Conservation (phyloP, 169 alveolate species). For the Babesia ovis region DNA sequence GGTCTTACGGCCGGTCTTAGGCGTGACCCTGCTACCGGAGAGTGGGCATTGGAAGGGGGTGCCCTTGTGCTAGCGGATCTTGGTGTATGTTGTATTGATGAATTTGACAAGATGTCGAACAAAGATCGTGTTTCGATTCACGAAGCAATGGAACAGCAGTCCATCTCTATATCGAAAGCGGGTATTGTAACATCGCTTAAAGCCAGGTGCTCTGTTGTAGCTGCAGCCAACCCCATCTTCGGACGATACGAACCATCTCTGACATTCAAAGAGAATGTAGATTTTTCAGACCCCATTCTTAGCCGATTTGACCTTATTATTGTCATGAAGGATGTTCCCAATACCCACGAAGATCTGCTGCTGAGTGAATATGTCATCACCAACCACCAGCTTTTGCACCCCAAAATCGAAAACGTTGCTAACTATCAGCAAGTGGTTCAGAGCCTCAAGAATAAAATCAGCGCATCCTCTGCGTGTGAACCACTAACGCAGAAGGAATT, state of each 20-base stretch:
- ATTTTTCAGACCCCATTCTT: slow-evolving; percentile 97
- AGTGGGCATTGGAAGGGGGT: slow-evolving; percentile 99
- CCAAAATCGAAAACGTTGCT: slow-evolving; percentile 79
- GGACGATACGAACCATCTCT: slow-evolving; percentile 95
- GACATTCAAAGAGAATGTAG: slow-evolving; percentile 98
- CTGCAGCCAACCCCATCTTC: slow-evolving; percentile 99
- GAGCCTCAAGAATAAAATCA: slow-evolving; percentile 69
- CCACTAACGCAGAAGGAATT: slow-evolving; percentile 91
- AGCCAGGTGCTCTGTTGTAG: slow-evolving; percentile 99
- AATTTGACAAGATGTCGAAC: slow-evolving; percentile 99
- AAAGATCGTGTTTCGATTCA: slow-evolving; percentile 98
- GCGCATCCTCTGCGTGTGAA: slow-evolving; percentile 78
- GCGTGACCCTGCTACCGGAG: slow-evolving; percentile 96
- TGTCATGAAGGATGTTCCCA: slow-evolving; percentile 97
- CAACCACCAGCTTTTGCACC: slow-evolving; percentile 94
- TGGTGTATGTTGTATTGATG: slow-evolving; percentile 99
- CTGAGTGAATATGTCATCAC: slow-evolving; percentile 97
- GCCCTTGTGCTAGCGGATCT: slow-evolving; percentile 98
- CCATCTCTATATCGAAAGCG: slow-evolving; percentile 98
- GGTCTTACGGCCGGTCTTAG: slow-evolving; percentile 98
- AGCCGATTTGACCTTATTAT: slow-evolving; percentile 98
- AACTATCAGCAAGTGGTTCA: slow-evolving; percentile 77
- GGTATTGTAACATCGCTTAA: slow-evolving; percentile 96
- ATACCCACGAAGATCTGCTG: slow-evolving; percentile 90
- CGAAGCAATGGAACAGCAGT: slow-evolving; percentile 99